Conservation (phyloP, 75 land plant species). For the Selaginella tamariscina region DNA sequence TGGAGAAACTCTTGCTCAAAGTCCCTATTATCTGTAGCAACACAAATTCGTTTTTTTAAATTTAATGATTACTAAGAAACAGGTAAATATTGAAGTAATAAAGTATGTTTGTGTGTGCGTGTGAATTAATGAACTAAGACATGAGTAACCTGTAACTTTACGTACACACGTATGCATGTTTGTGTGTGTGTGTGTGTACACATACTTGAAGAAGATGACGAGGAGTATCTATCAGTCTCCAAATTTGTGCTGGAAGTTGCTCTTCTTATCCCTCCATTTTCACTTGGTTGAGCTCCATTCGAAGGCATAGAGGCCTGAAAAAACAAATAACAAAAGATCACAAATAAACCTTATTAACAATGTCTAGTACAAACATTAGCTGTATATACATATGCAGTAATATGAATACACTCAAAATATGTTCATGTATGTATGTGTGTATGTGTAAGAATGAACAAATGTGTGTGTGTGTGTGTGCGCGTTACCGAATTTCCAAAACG, state of each 20-base stretch:
- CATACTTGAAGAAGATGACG: too few relatives aligned
- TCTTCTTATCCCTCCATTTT: neutral
- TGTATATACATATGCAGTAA: neutral
- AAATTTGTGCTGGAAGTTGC: neutral
- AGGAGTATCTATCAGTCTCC: neutral
- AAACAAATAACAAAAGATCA: neutral
- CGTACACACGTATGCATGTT: too few relatives aligned
- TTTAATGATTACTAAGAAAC: neutral
- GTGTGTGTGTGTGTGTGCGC: neutral
- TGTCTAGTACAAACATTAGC: neutral
- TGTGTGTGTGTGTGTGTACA: too few relatives aligned
- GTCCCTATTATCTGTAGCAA: neutral
- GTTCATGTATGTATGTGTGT: neutral
- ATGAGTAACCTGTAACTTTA: neutral
- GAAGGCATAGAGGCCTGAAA: neutral
- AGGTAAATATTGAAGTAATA: neutral
- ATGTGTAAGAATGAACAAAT: neutral
- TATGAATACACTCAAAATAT: neutral
- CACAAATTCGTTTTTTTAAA: neutral
- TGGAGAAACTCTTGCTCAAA: neutral
- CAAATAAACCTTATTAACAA: too few relatives aligned
- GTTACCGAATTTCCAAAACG: slow-evolving; percentile 1
- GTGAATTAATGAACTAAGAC: neutral
- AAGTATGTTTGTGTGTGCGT: neutral
- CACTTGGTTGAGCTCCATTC: neutral